These are phyloP conservation scores for Asterochloris erici DNA, from an alignment of 139 green algal species.

Conservation along the genomic window DNA sequence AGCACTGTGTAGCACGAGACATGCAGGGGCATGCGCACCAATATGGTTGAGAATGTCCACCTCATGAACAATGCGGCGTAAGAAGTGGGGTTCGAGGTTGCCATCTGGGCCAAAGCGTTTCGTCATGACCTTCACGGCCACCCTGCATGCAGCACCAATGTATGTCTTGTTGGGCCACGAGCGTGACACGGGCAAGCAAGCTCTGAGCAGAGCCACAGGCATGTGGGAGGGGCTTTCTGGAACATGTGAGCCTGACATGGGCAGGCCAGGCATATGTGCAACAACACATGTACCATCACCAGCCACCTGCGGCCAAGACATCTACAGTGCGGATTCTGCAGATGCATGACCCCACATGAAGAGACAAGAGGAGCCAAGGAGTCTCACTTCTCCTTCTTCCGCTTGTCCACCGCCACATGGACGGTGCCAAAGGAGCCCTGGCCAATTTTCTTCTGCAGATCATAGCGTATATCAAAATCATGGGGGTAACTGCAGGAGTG, in stretches of 20 bases:
- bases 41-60: slow-evolving; percentile 70
- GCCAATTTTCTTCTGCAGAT: slow-evolving; percentile 35
- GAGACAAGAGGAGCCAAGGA: background rate
- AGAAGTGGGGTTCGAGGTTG: slow-evolving; percentile 56
- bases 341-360: background rate
- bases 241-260: background rate
- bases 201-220: background rate
- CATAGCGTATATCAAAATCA: slow-evolving; percentile 22
- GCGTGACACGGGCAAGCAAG: background rate
- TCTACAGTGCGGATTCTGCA: background rate
- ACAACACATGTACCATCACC: background rate
- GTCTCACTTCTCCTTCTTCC: slow-evolving; percentile 25
- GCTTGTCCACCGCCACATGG: slow-evolving; percentile 8
- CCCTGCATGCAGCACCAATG: slow-evolving; percentile 32
- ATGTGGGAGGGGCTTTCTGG: no score
- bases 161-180: background rate
- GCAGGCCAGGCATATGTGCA: background rate
- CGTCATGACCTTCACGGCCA: slow-evolving; percentile 66
- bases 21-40: background rate
- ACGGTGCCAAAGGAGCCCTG: slow-evolving; percentile 45
- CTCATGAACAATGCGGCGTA: slow-evolving; percentile 65
- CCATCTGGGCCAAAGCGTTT: slow-evolving; percentile 47
- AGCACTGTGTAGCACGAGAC: no score
- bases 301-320: background rate
- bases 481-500: slow-evolving; percentile 3